Conservation (phyloP, 441 rosid species). For the Gossypium gossypioides region DNA sequence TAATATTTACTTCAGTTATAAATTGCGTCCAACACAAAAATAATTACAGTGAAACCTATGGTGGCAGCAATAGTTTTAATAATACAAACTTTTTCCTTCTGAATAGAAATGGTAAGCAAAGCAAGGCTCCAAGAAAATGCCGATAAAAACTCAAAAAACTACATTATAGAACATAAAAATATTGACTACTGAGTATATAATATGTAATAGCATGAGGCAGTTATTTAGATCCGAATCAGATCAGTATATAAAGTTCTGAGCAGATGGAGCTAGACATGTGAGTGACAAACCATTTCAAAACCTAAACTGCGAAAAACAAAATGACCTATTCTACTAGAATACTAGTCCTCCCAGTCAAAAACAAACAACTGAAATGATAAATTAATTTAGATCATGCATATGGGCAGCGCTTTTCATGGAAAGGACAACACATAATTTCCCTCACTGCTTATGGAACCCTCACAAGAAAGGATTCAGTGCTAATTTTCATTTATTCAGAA, state of each 20-base stretch:
- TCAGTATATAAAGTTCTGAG: neutral
- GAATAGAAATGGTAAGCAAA: neutral
- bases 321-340: neutral
- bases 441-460: neutral
- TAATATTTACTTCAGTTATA: neutral
- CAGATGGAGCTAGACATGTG: neutral
- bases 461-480: neutral
- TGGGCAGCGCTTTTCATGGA: neutral
- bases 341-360: neutral
- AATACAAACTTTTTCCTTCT: neutral
- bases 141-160: neutral
- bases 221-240: neutral
- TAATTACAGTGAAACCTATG: neutral
- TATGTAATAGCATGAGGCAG: neutral
- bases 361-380: neutral
- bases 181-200: neutral
- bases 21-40: neutral
- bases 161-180: neutral
- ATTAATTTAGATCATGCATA: neutral
- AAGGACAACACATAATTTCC: neutral
- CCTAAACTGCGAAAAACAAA: conserved; percentile 2
- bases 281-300: neutral
- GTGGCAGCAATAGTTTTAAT: neutral
- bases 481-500: conserved; percentile 4
- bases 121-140: neutral